Conservation (phyloP, 768 basidiomycete genomes). For the Termitomyces sp. region DNA sequence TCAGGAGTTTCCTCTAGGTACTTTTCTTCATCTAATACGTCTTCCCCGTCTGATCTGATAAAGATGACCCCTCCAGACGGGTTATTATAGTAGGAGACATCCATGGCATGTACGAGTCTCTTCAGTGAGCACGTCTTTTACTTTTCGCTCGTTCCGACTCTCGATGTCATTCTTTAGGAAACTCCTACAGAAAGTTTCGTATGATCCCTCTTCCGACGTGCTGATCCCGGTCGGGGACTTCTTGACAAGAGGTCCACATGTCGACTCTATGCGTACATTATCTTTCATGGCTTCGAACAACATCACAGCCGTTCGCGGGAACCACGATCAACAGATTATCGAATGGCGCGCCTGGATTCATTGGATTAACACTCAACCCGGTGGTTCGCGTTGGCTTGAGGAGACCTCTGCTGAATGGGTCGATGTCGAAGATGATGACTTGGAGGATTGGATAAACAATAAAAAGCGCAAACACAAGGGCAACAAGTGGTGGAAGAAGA, state of each 20-base stretch:
- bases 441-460: conserved; percentile 35
- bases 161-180: conserved; percentile 36
- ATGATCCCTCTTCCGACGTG: conserved; percentile 56
- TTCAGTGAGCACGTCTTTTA: conserved; percentile 49
- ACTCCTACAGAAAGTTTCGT: conserved; percentile 61
- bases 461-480: conserved; percentile 24
- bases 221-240: conserved; percentile 87
- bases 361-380: conserved; percentile 58
- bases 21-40: conserved; percentile 2
- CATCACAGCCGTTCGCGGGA: conserved; percentile 83
- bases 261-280: conserved; percentile 61
- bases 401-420: conserved; percentile 44
- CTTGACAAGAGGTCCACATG: conserved; percentile 60
- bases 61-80: conserved; percentile 52
- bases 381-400: conserved; percentile 54
- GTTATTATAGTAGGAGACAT: conserved; percentile 84
- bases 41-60: background rate
- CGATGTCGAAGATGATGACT: conserved; percentile 29
- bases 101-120: conserved; percentile 72
- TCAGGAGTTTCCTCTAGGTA: conserved; percentile 56
- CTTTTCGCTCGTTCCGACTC: background rate
- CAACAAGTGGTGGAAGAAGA: conserved; percentile 40
- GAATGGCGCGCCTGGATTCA: conserved; percentile 88
- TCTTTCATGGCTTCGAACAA: conserved; percentile 59
- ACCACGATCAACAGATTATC: conserved; percentile 89